Conservation (phyloP, 805 yeast genomes). For the Suhomyces tanzawaensis region DNA sequence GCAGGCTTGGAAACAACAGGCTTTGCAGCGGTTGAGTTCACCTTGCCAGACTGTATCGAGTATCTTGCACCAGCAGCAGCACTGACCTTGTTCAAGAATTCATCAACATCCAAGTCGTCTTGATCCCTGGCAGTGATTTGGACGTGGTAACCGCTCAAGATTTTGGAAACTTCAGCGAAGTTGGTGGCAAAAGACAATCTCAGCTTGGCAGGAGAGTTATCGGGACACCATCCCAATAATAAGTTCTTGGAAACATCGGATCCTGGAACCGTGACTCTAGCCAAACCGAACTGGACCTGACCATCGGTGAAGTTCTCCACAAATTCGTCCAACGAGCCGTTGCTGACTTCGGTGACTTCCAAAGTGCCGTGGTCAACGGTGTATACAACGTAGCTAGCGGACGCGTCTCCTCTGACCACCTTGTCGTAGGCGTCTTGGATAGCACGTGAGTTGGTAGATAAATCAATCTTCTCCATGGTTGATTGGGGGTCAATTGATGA, state of each 20-base stretch:
- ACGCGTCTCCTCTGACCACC: slow-evolving; percentile 75
- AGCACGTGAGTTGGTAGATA: slow-evolving; percentile 68
- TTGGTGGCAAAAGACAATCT: slow-evolving; percentile 75
- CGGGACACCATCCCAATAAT: slow-evolving; percentile 96
- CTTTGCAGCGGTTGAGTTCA: slow-evolving; percentile 13
- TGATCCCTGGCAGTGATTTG: slow-evolving; percentile 95
- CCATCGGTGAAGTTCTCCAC: slow-evolving; percentile 82
- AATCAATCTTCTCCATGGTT: slow-evolving; percentile 53
- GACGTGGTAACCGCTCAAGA: slow-evolving; percentile 83
- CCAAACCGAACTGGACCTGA: slow-evolving; percentile 85
- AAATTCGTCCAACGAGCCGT: slow-evolving; percentile 72
- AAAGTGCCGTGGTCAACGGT: slow-evolving; percentile 63
- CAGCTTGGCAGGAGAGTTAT: slow-evolving; percentile 79
- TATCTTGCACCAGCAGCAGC: slow-evolving; percentile 97
- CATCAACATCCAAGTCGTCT: slow-evolving; percentile 82
- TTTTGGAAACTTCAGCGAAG: slow-evolving; percentile 69
- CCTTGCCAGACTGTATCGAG: slow-evolving; percentile 49
- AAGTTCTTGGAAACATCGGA: slow-evolving; percentile 83
- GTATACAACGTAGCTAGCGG: slow-evolving; percentile 72
- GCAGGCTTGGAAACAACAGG: slow-evolving; percentile 14
- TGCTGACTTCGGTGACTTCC: slow-evolving; percentile 50
- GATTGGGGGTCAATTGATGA: not conserved
- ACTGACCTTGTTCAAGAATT: slow-evolving; percentile 70
- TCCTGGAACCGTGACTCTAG: slow-evolving; percentile 86
- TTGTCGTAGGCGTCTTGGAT: slow-evolving; percentile 74